These are phyloP conservation scores for Coemansia sp. DNA, from an alignment of 192 early-diverging fungal genomes.

Conservation along the genomic window DNA sequence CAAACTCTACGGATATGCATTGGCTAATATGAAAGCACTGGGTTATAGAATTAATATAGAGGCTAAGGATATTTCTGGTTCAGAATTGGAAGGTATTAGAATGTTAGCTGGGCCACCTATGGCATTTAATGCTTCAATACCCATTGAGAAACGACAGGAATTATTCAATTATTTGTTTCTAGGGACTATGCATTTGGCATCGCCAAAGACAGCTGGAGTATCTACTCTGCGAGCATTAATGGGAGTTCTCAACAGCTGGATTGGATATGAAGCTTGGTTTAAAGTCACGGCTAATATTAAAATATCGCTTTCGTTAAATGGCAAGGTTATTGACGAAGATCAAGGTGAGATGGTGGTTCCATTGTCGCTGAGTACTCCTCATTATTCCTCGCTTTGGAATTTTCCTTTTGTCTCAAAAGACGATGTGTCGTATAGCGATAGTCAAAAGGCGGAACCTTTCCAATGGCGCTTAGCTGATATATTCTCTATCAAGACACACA, in stretches of 20 bases:
- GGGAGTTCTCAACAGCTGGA: neutral
- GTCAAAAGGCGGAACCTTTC: neutral
- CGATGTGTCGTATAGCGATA: neutral
- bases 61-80: neutral
- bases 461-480: slow-evolving; percentile 21
- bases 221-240: neutral
- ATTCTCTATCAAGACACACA: slow-evolving; percentile 4
- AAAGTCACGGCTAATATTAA: slow-evolving; percentile 8
- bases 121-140: neutral
- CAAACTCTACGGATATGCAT: neutral
- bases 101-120: neutral
- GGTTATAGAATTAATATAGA: neutral
- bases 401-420: neutral
- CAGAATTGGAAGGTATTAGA: neutral
- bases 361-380: slow-evolving; percentile 21
- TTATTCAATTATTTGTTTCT: neutral
- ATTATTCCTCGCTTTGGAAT: neutral
- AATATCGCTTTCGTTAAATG: slow-evolving; percentile 7
- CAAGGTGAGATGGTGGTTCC: slow-evolving; percentile 17
- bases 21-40: neutral
- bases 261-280: slow-evolving; percentile 4
- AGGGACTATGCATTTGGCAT: neutral
- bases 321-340: slow-evolving; percentile 23
- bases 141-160: neutral
- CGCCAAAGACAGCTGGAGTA: neutral